phyloP scores from a whole-genome alignment of 805 yeast genomes.

The Candida glaebosa region DNA sequence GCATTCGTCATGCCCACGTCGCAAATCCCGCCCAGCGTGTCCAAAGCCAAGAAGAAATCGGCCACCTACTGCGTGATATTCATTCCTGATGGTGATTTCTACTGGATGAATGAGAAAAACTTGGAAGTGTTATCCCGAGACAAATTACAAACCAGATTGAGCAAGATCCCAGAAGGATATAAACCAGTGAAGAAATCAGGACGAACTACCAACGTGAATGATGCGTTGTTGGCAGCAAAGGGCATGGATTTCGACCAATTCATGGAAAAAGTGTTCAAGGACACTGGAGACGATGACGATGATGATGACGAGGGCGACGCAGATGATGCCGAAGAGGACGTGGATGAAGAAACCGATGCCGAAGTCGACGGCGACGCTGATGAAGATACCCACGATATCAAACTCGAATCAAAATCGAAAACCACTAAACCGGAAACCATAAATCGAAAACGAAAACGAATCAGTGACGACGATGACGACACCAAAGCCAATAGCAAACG shows the following conservation, averaged over 20 bases:
- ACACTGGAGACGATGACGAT: conserved; percentile 13
- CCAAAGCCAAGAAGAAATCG: conserved; percentile 33
- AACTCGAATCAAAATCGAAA: not conserved
- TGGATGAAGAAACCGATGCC: conserved; percentile 25
- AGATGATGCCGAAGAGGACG: conserved; percentile 20
- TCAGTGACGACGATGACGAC: not conserved
- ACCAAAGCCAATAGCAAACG: conserved; percentile 1
- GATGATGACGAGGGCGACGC: conserved; percentile 12
- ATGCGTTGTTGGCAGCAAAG: conserved; percentile 36
- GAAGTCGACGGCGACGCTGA: conserved; percentile 10
- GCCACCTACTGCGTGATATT: conserved; percentile 40
- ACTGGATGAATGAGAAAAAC: conserved; percentile 41
- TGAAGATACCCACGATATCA: conserved; percentile 6
- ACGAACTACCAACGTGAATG: conserved; percentile 29
- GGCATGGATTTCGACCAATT: conserved; percentile 35
- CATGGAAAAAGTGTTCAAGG: conserved; percentile 17
- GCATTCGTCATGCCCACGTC: conserved; percentile 42
- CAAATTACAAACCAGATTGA: conserved; percentile 20
- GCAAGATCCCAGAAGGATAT: conserved; percentile 11
- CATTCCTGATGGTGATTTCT: conserved; percentile 45
- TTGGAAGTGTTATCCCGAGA: conserved; percentile 29
- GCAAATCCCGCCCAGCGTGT: conserved; percentile 32
- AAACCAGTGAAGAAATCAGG: conserved; percentile 13
- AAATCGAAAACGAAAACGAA: conserved; percentile 7
- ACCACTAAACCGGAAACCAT: not conserved